Conservation (phyloP, 2,329 filamentous ascomycete species). For the Apiospora malaysiana region DNA sequence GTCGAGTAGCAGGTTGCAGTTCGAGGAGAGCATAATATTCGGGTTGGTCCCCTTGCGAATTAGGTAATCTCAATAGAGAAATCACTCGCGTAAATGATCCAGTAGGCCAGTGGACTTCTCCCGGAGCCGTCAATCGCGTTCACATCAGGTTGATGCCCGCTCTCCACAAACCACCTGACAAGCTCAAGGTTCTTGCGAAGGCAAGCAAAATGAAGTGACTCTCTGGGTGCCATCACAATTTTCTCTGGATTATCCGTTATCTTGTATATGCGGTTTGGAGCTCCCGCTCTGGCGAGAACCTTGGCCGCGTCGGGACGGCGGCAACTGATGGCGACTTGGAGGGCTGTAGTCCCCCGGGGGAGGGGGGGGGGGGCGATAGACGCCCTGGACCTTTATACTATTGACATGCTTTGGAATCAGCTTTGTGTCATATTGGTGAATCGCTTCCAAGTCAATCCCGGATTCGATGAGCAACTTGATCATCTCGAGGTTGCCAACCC, state of each 20-base stretch:
- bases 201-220: neutral
- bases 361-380: too few species aligned
- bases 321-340: too few species aligned
- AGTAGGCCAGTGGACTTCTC: neutral
- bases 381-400: too few species aligned
- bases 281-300: neutral
- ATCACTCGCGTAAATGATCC: neutral
- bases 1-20: neutral
- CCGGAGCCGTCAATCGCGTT: neutral
- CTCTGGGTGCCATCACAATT: neutral
- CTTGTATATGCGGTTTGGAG: neutral
- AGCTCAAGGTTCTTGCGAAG: neutral
- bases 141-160: neutral
- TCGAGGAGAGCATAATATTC: neutral
- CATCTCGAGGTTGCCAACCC: too few species aligned
- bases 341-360: too few species aligned
- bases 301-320: too few species aligned
- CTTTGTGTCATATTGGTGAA: too few species aligned
- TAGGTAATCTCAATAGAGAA: neutral
- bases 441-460: too few species aligned
- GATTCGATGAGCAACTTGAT: too few species aligned
- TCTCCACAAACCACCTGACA: neutral
- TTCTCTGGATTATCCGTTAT: fast-evolving
- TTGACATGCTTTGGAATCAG: too few species aligned
- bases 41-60: neutral